These are phyloP conservation scores for Aspergillus versicolor DNA, from an alignment of 2,329 filamentous ascomycete genomes.

Conservation along the genomic window DNA sequence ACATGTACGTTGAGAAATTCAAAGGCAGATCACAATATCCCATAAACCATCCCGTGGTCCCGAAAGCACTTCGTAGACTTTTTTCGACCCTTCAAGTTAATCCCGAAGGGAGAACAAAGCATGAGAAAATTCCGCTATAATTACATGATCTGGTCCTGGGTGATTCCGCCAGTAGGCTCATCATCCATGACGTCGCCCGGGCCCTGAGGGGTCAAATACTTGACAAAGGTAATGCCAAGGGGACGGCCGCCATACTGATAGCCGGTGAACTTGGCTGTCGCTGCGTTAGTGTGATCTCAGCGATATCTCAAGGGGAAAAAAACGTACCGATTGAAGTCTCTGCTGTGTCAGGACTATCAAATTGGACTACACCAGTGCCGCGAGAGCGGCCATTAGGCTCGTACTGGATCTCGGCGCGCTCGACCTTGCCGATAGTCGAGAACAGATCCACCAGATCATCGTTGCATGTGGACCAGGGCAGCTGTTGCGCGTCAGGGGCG, in stretches of 20 bases:
- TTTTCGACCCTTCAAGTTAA: slow-evolving; percentile 4
- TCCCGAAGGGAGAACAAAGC: slow-evolving; percentile 8
- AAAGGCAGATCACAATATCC: slow-evolving; percentile 5
- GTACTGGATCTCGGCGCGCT: slow-evolving; percentile 98
- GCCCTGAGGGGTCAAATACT: slow-evolving; percentile 71
- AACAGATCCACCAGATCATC: slow-evolving; percentile 96
- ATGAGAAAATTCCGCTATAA: slow-evolving; percentile 5
- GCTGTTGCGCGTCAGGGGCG: slow-evolving; percentile 52
- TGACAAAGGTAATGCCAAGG: slow-evolving; percentile 88
- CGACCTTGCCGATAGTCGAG: slow-evolving; percentile 95
- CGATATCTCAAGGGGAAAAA: neutral
- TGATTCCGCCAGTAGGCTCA: slow-evolving; percentile 66
- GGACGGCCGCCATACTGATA: slow-evolving; percentile 97
- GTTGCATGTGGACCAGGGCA: slow-evolving; percentile 98
- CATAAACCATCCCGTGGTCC: neutral
- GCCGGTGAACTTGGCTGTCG: slow-evolving; percentile 85
- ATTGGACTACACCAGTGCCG: slow-evolving; percentile 94
- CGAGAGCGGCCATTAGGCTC: slow-evolving; percentile 94
- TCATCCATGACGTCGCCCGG: slow-evolving; percentile 77
- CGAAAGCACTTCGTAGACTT: slow-evolving; percentile 15
- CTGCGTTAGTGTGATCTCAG: slow-evolving; percentile 6
- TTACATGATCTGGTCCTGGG: slow-evolving; percentile 99
- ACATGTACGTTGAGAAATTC: slow-evolving; percentile 6
- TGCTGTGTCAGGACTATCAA: slow-evolving; percentile 77
- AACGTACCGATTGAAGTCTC: slow-evolving; percentile 78